Conservation (phyloP, 352 stramenopile genomes). For the Plasmopara muralis region DNA sequence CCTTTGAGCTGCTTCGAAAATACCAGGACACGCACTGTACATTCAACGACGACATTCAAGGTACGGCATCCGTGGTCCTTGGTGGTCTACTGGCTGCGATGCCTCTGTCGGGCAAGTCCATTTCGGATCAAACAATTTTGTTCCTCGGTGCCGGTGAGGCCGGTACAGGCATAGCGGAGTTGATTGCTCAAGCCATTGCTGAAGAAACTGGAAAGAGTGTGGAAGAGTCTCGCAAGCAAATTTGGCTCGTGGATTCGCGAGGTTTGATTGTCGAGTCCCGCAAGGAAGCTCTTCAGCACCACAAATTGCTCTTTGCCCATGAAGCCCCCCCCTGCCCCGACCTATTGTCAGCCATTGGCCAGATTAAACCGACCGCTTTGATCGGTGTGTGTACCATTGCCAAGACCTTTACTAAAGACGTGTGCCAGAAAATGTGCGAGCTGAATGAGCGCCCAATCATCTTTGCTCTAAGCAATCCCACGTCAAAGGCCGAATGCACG, state of each 20-base stretch:
- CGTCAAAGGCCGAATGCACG: slow-evolving; percentile 94
- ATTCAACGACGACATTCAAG: slow-evolving; percentile 98
- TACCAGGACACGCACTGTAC: slow-evolving; percentile 80
- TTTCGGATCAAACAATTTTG: slow-evolving; percentile 92
- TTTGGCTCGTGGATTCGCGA: slow-evolving; percentile 91
- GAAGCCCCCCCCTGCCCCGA: slow-evolving; percentile 56
- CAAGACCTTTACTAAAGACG: slow-evolving; percentile 84
- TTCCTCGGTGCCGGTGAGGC: slow-evolving; percentile 93
- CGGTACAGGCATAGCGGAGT: slow-evolving; percentile 91
- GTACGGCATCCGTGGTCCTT: slow-evolving; percentile 74
- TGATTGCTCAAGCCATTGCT: slow-evolving; percentile 88
- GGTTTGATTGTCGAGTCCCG: slow-evolving; percentile 77
- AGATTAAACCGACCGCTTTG: slow-evolving; percentile 91
- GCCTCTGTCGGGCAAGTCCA: slow-evolving; percentile 58
- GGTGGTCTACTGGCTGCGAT: slow-evolving; percentile 67
- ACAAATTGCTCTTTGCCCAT: slow-evolving; percentile 87
- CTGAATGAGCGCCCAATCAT: slow-evolving; percentile 91
- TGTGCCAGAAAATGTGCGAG: slow-evolving; percentile 87
- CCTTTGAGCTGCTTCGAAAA: slow-evolving; percentile 80
- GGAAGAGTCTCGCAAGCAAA: slow-evolving; percentile 85
- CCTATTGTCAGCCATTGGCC: slow-evolving; percentile 72
- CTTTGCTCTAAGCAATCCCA: slow-evolving; percentile 96
- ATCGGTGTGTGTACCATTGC: slow-evolving; percentile 91
- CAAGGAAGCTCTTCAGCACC: slow-evolving; percentile 76
- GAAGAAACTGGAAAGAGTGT: slow-evolving; percentile 84